phyloP scores from a whole-genome alignment of 2,329 filamentous ascomycete genomes.

The Elsinoe arachidis region DNA sequence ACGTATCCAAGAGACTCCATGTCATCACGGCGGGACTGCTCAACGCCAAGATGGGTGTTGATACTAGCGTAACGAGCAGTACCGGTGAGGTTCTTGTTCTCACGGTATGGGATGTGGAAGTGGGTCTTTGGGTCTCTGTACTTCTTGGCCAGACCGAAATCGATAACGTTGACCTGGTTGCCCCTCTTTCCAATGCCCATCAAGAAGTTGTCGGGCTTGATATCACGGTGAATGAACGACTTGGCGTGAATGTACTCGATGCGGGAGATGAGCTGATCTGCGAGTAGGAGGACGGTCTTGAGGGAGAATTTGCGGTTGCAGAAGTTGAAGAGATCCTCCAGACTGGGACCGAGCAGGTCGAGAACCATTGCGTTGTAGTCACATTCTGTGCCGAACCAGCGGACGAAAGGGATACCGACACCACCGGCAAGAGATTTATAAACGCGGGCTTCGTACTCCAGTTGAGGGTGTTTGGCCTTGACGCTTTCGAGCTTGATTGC shows the following conservation, averaged over 20 bases:
- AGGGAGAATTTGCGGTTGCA: slow-evolving; percentile 99
- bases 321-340: slow-evolving; percentile 99
- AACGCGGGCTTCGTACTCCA: slow-evolving; percentile 96
- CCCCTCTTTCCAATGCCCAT: slow-evolving; percentile 99
- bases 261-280: slow-evolving; percentile 96
- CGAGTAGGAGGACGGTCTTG: slow-evolving; percentile 93
- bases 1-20: slow-evolving; percentile 99
- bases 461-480: slow-evolving; percentile 98
- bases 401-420: slow-evolving; percentile 96
- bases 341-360: slow-evolving; percentile 85
- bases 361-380: slow-evolving; percentile 99
- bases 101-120: slow-evolving; percentile 98
- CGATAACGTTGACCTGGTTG: slow-evolving; percentile 98
- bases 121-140: slow-evolving; percentile 99
- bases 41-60: slow-evolving; percentile 95
- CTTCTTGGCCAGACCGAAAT: slow-evolving; percentile 98
- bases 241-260: slow-evolving; percentile 99
- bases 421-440: slow-evolving; percentile 84
- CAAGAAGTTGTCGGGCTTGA: slow-evolving; percentile 99
- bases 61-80: slow-evolving; percentile 98
- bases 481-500: slow-evolving; percentile 99
- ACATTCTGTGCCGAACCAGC: slow-evolving; percentile 99
- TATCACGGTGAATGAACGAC: slow-evolving; percentile 98
- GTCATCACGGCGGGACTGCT: slow-evolving; percentile 97
- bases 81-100: slow-evolving; percentile 99